Percentiles rank a stretch among this genome's conserved stretches.
Evolutionary conservation across 805 yeast genomes (phyloP).

Genomic region (Zygotorulaspora danielsina): DNA sequence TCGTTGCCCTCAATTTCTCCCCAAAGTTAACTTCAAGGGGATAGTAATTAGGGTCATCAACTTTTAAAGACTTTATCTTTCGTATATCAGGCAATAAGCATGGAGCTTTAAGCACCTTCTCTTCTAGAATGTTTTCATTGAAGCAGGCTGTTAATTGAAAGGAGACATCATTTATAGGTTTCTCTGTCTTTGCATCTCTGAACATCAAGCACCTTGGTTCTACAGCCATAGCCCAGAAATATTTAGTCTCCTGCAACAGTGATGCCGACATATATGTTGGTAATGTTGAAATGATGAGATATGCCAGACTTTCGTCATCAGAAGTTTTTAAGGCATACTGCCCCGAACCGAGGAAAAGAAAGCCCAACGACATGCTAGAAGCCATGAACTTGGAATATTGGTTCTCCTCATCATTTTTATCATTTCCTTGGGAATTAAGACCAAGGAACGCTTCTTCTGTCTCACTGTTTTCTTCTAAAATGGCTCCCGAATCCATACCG

Average conservation of each 20-base stretch:
- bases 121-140: conserved; percentile 43
- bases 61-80: conserved; percentile 45
- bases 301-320: conserved; percentile 39
- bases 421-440: conserved; percentile 18
- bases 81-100: conserved; percentile 61
- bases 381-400: conserved; percentile 73
- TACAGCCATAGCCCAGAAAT: conserved; percentile 84
- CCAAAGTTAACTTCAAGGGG: conserved; percentile 43
- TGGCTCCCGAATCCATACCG: conserved; percentile 3
- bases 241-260: conserved; percentile 79
- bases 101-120: conserved; percentile 47
- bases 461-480: background rate
- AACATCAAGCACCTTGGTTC: conserved; percentile 77
- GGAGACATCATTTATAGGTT: conserved; percentile 46
- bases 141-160: conserved; percentile 35
- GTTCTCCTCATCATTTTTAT: conserved; percentile 27
- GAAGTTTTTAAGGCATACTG: conserved; percentile 73
- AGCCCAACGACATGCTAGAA: conserved; percentile 76
- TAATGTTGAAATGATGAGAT: conserved; percentile 65
- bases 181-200: conserved; percentile 60
- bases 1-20: conserved; percentile 22
- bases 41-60: conserved; percentile 48
- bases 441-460: conserved; percentile 7
- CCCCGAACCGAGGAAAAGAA: conserved; percentile 87
- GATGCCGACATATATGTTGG: conserved; percentile 45